Percentiles rank a stretch among this genome's conserved stretches.
Conservation (phyloP, 176 grass and related monocot genomes). For the Musa troglodytarum region DNA sequence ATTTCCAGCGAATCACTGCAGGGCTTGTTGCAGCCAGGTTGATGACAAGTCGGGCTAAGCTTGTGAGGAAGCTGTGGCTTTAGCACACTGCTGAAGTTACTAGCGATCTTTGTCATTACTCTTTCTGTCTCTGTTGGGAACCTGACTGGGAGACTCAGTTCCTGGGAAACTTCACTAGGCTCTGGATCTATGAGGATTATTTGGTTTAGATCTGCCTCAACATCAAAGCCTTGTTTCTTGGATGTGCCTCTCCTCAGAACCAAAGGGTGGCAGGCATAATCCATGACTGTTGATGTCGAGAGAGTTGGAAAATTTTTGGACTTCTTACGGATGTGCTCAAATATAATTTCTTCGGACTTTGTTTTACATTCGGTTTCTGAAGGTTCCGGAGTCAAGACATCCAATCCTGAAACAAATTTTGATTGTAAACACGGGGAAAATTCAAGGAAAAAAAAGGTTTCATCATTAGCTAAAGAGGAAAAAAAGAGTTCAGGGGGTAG, state of each 20-base stretch:
- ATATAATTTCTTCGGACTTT: slow-evolving; percentile 35
- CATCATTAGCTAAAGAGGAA: slow-evolving; percentile 12
- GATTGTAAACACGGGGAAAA: neutral
- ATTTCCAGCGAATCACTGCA: slow-evolving; percentile 23
- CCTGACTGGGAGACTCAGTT: neutral
- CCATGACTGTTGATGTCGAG: slow-evolving; percentile 53
- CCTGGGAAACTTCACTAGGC: slow-evolving; percentile 1
- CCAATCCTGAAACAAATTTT: slow-evolving; percentile 21
- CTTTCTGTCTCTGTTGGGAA: neutral
- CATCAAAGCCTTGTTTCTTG: slow-evolving; percentile 31
- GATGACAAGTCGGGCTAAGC: slow-evolving; percentile 6
- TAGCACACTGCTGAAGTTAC: neutral
- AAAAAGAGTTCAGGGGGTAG: neutral
- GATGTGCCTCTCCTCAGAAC: slow-evolving; percentile 46
- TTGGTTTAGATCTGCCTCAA: slow-evolving; percentile 14
- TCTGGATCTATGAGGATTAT: slow-evolving; percentile 28
- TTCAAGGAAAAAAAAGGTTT: slow-evolving; percentile 16
- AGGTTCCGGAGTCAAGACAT: slow-evolving; percentile 25
- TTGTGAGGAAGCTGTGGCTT: neutral
- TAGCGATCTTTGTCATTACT: neutral
- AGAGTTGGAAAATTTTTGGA: slow-evolving; percentile 59
- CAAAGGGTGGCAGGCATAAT: slow-evolving; percentile 53
- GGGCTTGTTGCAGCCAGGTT: slow-evolving; percentile 31
- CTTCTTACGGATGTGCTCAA: slow-evolving; percentile 88
- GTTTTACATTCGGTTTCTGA: slow-evolving; percentile 40